These are phyloP conservation scores for Podospora sp. DNA, from an alignment of 495 filamentous ascomycete species.

Conservation along the genomic window DNA sequence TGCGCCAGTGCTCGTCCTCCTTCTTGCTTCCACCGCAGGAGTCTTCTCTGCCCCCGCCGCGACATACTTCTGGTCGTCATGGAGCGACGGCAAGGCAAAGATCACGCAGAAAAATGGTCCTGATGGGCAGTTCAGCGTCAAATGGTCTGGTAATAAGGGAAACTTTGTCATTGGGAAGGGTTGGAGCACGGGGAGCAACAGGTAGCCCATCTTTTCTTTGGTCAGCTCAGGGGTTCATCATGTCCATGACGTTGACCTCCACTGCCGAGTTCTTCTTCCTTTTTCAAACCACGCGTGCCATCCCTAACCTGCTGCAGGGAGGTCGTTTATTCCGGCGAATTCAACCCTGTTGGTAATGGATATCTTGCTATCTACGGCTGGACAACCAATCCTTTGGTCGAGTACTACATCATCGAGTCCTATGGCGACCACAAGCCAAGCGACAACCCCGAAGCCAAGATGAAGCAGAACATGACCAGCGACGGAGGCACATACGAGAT, in stretches of 20 bases:
- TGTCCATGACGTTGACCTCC: too few relatives aligned
- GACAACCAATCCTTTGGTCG: constrained; percentile 62
- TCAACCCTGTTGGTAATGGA: constrained; percentile 31
- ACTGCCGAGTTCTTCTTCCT: too few relatives aligned
- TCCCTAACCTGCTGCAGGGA: constrained; percentile 15
- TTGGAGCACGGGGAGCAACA: constrained; percentile 56
- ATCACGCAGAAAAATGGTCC: constrained; percentile 63
- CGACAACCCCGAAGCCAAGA: constrained; percentile 40
- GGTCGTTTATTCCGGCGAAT: constrained; percentile 27
- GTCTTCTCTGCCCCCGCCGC: constrained; percentile 26
- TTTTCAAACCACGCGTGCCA: too few relatives aligned
- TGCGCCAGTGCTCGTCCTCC: background rate
- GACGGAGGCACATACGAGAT: constrained; percentile 63
- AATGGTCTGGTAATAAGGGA: constrained; percentile 57
- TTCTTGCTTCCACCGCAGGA: background rate
- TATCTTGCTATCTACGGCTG: constrained; percentile 59
- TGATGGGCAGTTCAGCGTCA: constrained; percentile 59
- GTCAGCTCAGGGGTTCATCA: background rate
- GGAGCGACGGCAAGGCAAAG: constrained; percentile 60
- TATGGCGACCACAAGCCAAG: constrained; percentile 60
- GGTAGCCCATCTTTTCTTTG: constrained; percentile 8
- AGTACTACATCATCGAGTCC: constrained; percentile 67
- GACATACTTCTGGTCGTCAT: constrained; percentile 64
- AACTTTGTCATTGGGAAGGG: constrained; percentile 70
- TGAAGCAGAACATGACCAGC: constrained; percentile 54